Percentiles rank a stretch among this genome's conserved stretches.
phyloP scores from a whole-genome alignment of 768 basidiomycete genomes.

The Leucosporidium creatinivorum region DNA sequence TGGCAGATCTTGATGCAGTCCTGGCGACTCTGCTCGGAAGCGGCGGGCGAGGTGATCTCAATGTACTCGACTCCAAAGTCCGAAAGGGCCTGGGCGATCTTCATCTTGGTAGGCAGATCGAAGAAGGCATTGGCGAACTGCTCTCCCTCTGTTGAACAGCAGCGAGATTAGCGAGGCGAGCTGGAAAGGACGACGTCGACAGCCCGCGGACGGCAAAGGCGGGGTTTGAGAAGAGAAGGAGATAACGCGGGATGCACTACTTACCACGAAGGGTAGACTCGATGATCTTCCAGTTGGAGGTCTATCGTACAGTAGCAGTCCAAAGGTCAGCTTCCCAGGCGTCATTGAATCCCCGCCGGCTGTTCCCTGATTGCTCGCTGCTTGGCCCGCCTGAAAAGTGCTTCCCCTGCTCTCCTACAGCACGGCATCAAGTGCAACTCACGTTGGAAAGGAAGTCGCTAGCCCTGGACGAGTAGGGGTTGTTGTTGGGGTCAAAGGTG shows the following conservation, averaged over 20 bases:
- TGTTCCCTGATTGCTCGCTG: background rate
- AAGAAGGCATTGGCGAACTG: constrained; percentile 99
- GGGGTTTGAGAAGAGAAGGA: no score
- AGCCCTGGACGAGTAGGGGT: constrained; percentile 28
- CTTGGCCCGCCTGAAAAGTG: background rate
- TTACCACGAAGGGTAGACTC: constrained; percentile 90
- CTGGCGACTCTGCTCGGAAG: constrained; percentile 84
- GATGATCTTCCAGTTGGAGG: constrained; percentile 88
- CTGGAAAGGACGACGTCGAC: background rate
- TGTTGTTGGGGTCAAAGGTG: constrained; percentile 3
- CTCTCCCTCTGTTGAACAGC: constrained; percentile 35
- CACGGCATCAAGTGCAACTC: background rate
- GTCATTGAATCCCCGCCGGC: background rate
- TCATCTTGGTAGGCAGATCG: constrained; percentile 98
- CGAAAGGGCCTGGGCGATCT: constrained; percentile 95
- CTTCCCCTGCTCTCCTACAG: background rate
- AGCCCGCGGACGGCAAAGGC: no score
- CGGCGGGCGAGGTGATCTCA: constrained; percentile 95
- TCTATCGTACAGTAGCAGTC: constrained; percentile 8
- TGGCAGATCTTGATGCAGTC: constrained; percentile 99
- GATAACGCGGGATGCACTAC: background rate
- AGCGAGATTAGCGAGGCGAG: background rate
- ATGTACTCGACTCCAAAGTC: constrained; percentile 99
- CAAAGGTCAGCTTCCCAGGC: background rate
- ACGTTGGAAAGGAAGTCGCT: constrained; percentile 37